Base-by-base conservation (phyloP, 179 eudicot species). In the Beta macrorhiza region DNA sequence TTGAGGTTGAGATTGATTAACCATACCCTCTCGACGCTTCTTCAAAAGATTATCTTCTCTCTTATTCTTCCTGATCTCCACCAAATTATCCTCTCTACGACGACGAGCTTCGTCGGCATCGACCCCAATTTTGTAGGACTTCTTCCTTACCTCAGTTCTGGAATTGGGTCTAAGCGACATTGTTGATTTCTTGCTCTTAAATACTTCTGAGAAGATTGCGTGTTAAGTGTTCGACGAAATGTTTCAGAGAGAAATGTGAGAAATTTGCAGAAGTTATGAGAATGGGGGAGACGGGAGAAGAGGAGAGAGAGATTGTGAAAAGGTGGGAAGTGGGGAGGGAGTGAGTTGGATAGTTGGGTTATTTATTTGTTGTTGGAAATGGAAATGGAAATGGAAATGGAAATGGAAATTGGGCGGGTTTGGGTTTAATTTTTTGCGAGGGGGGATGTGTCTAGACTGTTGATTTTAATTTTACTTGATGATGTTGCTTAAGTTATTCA, bases 31-130 rank as follows among this genome's bases (percentile, higher is more conserved):
- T 10, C 96, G 75, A 16, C 97, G 93, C 84, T 93, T 93, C 90
- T 93, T 93, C 79, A 90, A 76, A 4, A 93, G 90, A 80, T 86
- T 93, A 81, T 92, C 97, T 71, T 93, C 96, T 15, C 97, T 83
- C 84, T 92, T 93, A 76, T 72, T 91, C 87, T 91, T 93, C 89
- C 97, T 90, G 94, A 92, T 93, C 96, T 93, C 97, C 14, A 93
- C 96, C 87, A 93, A 79, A 83, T 91, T 91, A 74, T 92, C 96
- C 88, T 93, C 97, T 56, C 97, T 92, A 77, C 97, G 77, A 58
- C 97, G 90, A 25, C 97, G 87, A 7, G 96, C 97, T 79, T 92
- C 97, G 45, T 93, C 97, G 0, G 90, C 97, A 77, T 93, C 97
- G 45, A 93, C 97, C 47, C 94, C 96, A 13, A 83, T 84, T 82